Conservation (phyloP, 163 green algal species). For the Volvox carteri region DNA sequence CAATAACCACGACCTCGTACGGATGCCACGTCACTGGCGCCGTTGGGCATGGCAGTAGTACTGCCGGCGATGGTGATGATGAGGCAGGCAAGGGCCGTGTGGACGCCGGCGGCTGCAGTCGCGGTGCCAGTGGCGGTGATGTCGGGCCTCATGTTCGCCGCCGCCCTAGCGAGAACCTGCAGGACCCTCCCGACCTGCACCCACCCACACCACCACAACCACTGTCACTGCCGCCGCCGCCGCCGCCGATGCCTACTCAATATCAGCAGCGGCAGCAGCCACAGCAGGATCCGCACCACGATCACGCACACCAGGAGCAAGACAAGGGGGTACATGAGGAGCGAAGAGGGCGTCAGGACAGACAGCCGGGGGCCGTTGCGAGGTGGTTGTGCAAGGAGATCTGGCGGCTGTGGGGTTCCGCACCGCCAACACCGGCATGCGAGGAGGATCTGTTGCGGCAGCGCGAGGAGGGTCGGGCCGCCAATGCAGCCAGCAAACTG, state of each 20-base stretch:
- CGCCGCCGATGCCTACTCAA: no score
- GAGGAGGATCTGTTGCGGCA: conserved; percentile 17
- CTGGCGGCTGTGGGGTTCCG: conserved; percentile 3
- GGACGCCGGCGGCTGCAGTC: no score
- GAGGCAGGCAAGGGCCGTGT: not conserved
- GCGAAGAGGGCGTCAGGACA: not conserved
- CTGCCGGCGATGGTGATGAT: not conserved
- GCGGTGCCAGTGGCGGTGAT: no score
- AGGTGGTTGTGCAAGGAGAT: not conserved
- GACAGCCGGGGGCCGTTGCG: not conserved
- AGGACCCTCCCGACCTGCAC: no score
- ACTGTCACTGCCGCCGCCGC: not conserved
- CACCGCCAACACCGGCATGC: not conserved
- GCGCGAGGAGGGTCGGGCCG: conserved; percentile 20
- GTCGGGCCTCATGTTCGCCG: no score
- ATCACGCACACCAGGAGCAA: not conserved
- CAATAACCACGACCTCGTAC: no score
- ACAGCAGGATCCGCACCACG: not conserved
- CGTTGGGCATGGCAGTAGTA: not conserved
- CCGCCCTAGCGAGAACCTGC: no score
- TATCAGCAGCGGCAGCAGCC: not conserved
- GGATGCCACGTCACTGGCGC: not conserved
- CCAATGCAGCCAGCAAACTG: conserved; percentile 32
- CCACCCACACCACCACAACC: no score
- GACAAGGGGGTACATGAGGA: no score